Percentiles rank a stretch among this genome's conserved stretches.
These are phyloP conservation scores for Polyporus tsugae DNA, from an alignment of 1,284 basidiomycete species.

Conservation along the genomic window DNA sequence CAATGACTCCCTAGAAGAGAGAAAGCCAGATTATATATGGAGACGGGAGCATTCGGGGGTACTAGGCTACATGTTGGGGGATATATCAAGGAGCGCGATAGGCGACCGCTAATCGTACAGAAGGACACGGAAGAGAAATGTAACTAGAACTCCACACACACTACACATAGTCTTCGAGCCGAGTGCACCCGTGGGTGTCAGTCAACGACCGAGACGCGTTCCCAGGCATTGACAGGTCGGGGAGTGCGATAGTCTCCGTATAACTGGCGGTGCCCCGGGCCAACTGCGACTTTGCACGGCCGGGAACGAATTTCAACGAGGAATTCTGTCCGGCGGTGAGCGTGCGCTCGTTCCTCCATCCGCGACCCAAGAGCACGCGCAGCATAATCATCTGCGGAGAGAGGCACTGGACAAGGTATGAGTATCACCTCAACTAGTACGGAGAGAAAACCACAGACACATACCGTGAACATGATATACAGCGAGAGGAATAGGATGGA, in stretches of 20 bases:
- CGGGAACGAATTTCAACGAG: not conserved
- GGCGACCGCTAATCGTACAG: not conserved
- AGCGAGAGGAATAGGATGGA: conserved; percentile 27
- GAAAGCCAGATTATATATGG: no score
- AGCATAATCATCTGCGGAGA: conserved; percentile 31
- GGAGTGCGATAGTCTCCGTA: not conserved
- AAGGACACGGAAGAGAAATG: no score
- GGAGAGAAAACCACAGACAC: not conserved
- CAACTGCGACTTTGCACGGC: not conserved
- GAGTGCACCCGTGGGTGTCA: not conserved
- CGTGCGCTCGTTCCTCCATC: conserved; percentile 14
- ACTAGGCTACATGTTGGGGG: not conserved
- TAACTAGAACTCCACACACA: not conserved
- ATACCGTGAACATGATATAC: conserved; percentile 33
- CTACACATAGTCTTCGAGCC: not conserved
- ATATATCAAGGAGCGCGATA: not conserved
- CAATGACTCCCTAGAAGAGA: not conserved
- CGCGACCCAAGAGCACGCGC: conserved; percentile 26
- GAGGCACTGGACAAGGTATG: conserved; percentile 20
- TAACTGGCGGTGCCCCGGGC: not conserved
- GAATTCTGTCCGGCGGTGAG: not conserved
- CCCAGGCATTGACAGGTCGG: not conserved
- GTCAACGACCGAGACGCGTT: not conserved
- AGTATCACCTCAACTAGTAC: no score
- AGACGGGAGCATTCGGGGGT: no score